Evolutionary conservation across 2,329 filamentous ascomycete species (phyloP).

Genomic region (Metarhizium rileyi): DNA sequence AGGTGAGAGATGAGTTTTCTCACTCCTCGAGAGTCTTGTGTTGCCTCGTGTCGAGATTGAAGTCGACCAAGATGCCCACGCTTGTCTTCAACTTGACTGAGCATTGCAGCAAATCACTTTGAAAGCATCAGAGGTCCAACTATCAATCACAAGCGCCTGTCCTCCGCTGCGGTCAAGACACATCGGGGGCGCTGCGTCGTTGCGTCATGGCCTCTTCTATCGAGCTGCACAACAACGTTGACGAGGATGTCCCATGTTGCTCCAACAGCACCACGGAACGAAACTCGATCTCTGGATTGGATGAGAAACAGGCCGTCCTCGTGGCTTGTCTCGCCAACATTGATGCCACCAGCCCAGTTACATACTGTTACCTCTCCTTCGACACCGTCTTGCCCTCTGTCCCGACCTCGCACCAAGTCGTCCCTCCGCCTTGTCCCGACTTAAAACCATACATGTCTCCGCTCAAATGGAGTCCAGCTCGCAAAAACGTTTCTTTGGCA

Average conservation of each 20-base stretch:
- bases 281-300: not conserved
- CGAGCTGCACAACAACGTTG: not conserved
- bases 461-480: slow-evolving; percentile 58
- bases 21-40: too few relatives aligned
- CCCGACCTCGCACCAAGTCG: slow-evolving; percentile 11
- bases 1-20: too few relatives aligned
- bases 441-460: slow-evolving; percentile 60
- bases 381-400: slow-evolving; percentile 25
- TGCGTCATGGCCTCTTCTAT: not conserved
- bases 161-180: too few relatives aligned
- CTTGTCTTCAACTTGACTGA: too few relatives aligned
- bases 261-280: not conserved
- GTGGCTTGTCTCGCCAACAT: not conserved
- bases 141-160: too few relatives aligned
- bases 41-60: too few relatives aligned
- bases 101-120: too few relatives aligned
- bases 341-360: slow-evolving; percentile 19
- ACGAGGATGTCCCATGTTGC: not conserved
- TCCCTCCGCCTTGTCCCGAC: slow-evolving; percentile 47
- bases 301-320: not conserved
- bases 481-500: slow-evolving; percentile 62
- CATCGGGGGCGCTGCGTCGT: too few relatives aligned
- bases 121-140: too few relatives aligned
- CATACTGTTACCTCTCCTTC: slow-evolving; percentile 32
- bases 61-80: too few relatives aligned